Evolutionary conservation across 306 rosid genomes (phyloP).

Genomic region (Quercus variabilis): DNA sequence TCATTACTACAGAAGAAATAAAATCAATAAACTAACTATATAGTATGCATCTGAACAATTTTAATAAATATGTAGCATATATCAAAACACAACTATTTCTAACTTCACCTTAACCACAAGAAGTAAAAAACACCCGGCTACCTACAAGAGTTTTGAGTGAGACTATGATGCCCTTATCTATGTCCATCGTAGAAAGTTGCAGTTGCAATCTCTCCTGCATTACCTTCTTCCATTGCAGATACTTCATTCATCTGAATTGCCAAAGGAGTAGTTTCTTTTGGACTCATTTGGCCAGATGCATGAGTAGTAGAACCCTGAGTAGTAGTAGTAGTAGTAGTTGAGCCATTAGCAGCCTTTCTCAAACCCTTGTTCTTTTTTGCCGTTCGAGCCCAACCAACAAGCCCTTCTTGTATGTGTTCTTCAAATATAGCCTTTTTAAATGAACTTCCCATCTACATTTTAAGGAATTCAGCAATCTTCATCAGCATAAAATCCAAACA

Average conservation of each 20-base stretch:
- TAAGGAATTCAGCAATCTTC: neutral
- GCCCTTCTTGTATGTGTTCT: slow-evolving; percentile 25
- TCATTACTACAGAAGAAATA: too few species aligned
- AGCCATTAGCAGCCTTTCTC: slow-evolving; percentile 14
- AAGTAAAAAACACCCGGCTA: too few species aligned
- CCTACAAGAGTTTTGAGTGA: neutral
- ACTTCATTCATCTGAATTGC: neutral
- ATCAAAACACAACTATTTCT: too few species aligned
- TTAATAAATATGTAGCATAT: too few species aligned
- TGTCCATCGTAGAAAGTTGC: neutral
- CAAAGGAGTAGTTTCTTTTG: slow-evolving; percentile 3
- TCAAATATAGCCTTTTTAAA: slow-evolving; percentile 30
- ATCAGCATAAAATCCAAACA: neutral
- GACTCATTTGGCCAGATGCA: neutral
- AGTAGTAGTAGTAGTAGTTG: slow-evolving; percentile 3
- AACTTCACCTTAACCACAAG: too few species aligned
- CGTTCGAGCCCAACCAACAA: slow-evolving; percentile 27
- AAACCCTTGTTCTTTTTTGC: slow-evolving; percentile 19
- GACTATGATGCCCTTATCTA: neutral
- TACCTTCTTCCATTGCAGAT: neutral
- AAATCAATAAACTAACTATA: too few species aligned
- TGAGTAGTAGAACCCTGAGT: neutral
- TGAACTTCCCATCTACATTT: slow-evolving; percentile 35
- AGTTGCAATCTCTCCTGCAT: neutral
- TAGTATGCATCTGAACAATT: too few species aligned